Percentiles rank a stretch among this genome's conserved stretches.
Evolutionary conservation across 441 rosid species (phyloP).

Genomic region (Corymbia calophylla): DNA sequence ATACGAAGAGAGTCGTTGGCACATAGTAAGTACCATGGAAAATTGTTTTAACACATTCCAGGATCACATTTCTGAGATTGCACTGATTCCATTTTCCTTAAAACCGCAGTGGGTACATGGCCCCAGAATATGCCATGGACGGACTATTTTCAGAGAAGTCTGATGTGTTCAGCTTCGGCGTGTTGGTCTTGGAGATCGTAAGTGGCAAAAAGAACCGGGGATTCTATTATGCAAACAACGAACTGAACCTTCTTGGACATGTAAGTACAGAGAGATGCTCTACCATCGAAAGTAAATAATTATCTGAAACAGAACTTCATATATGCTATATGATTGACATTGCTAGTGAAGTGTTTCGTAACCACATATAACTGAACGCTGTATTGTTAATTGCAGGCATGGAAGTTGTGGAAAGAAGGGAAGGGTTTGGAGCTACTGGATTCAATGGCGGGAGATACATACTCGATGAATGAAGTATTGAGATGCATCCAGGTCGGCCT

Average conservation of each 20-base stretch:
- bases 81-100: not conserved
- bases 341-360: not conserved
- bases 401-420: constrained; percentile 66
- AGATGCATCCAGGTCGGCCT: constrained; percentile 80
- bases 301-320: not conserved
- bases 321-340: not conserved
- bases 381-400: constrained; percentile 30
- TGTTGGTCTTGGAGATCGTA: constrained; percentile 57
- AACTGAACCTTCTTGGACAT: constrained; percentile 51
- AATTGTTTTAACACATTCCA: not conserved
- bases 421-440: constrained; percentile 45
- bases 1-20: constrained; percentile 61
- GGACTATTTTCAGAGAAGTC: constrained; percentile 68
- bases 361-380: not conserved
- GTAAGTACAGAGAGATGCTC: constrained; percentile 29
- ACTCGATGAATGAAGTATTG: constrained; percentile 34
- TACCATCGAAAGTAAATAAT: not conserved
- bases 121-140: constrained; percentile 78
- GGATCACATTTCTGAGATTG: not conserved
- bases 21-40: constrained; percentile 49
- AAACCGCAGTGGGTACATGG: constrained; percentile 64
- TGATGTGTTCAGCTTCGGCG: constrained; percentile 71
- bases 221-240: constrained; percentile 31
- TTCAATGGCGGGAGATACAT: constrained; percentile 17
- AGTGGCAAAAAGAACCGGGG: constrained; percentile 68